phyloP scores from a whole-genome alignment of 2,329 filamentous ascomycete species.

The Aspergillus hortae region DNA sequence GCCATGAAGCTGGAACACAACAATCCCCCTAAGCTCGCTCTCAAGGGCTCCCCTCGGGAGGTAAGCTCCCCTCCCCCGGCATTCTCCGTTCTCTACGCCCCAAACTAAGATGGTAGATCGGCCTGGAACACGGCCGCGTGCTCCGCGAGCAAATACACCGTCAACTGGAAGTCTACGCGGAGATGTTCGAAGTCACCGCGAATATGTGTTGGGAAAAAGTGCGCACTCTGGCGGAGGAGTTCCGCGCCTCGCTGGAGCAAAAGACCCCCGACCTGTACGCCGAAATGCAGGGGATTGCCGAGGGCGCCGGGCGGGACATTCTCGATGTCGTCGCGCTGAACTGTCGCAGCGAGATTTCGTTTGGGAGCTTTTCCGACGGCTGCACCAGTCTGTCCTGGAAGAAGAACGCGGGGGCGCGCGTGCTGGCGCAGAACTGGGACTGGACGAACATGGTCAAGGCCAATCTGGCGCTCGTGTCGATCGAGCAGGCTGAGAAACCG shows the following conservation, averaged over 20 bases:
- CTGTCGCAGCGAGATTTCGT: conserved; percentile 58
- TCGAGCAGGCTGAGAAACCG: conserved; percentile 44
- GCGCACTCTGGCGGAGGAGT: conserved; percentile 44
- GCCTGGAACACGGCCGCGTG: conserved; percentile 43
- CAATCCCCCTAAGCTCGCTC: conserved; percentile 20
- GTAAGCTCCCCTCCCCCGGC: conserved; percentile 16
- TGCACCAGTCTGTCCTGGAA: conserved; percentile 56
- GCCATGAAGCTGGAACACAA: conserved; percentile 42
- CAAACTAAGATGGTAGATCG: conserved; percentile 36
- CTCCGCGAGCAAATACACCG: conserved; percentile 40
- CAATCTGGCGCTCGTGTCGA: conserved; percentile 51
- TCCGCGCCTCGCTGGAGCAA: conserved; percentile 43
- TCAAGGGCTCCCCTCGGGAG: conserved; percentile 24
- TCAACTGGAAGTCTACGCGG: conserved; percentile 47
- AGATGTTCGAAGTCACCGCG: conserved; percentile 46
- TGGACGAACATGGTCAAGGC: conserved; percentile 52
- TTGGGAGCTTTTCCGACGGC: conserved; percentile 56
- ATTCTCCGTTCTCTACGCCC: neutral
- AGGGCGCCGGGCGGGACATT: conserved; percentile 47
- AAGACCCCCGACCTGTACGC: conserved; percentile 36
- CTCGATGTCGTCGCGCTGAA: conserved; percentile 57
- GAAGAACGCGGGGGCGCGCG: conserved; percentile 31
- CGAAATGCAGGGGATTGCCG: conserved; percentile 54
- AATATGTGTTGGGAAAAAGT: conserved; percentile 47
- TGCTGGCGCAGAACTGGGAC: conserved; percentile 58